Conservation (phyloP, 352 stramenopile species). For the Lagenidium sp. region DNA sequence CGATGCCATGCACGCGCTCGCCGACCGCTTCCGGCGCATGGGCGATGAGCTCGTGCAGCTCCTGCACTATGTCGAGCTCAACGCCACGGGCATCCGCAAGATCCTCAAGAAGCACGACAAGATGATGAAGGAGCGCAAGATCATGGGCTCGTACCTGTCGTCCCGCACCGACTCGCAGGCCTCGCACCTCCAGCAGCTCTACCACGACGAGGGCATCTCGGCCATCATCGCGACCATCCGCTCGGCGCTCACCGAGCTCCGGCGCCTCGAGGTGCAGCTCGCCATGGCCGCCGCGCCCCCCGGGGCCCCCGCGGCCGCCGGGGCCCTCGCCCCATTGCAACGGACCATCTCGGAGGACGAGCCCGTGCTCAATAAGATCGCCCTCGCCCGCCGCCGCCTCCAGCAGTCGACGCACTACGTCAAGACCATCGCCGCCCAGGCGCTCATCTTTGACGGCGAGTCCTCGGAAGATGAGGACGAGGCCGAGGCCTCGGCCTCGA, state of each 20-base stretch:
- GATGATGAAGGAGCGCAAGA: conserved; percentile 74
- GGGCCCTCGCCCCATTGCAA: neutral
- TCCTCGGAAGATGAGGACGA: conserved; percentile 80
- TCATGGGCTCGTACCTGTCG: conserved; percentile 79
- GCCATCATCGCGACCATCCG: conserved; percentile 81
- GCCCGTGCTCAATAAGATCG: conserved; percentile 64
- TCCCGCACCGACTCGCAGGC: conserved; percentile 75
- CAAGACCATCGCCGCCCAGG: conserved; percentile 71
- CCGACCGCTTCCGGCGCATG: conserved; percentile 51
- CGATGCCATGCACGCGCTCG: conserved; percentile 62
- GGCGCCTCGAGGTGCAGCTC: conserved; percentile 36
- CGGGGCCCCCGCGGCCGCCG: neutral
- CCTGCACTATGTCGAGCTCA: conserved; percentile 82
- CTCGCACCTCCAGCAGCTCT: conserved; percentile 77
- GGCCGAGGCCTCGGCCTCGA: conserved; percentile 7
- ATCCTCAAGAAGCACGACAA: conserved; percentile 90
- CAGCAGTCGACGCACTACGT: conserved; percentile 81
- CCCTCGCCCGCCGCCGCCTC: conserved; percentile 46
- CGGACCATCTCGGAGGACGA: conserved; percentile 72
- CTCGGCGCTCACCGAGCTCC: conserved; percentile 48
- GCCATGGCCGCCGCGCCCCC: neutral
- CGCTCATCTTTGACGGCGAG: conserved; percentile 78
- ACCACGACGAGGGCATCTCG: conserved; percentile 84
- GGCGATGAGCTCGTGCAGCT: conserved; percentile 77
- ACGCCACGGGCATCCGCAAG: conserved; percentile 81